Base-by-base conservation (phyloP, 768 basidiomycete genomes). In the Punctularia strigosozonata region DNA sequence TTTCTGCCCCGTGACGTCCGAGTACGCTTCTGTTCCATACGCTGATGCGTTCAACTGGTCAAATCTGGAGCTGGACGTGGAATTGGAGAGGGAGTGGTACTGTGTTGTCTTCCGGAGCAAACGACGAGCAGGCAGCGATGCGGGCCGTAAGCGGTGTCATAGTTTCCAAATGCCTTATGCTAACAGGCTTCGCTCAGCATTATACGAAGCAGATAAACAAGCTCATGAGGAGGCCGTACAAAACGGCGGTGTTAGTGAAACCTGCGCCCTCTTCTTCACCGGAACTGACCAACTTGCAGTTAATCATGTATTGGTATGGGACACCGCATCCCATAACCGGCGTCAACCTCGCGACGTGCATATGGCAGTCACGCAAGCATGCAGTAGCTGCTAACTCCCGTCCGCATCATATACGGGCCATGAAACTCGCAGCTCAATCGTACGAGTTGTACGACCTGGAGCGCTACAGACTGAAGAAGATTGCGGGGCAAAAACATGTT, bases 301-400 rank as follows among this genome's bases (percentile, higher is more conserved):
- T 97, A 23, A 72, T 95, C 37, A 65, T 92, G 54, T 97, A 97
- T 57, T 97, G 94, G 92, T 92, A 90, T 49, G 91, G 91, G 7
- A 69, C 80, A 22, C 91, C 91, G 1, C 63, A 86, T 47, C 69
- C 69, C 36, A 55, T 65, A 25, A 83, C 84, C 0, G 79, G 89
- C 2, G 65, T 84, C 60, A 97, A 97, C 57, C 74, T 95, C 39
- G 90, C 92, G 6, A 95, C 91, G 14, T 97, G 92, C 62, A 81
- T 98, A 30, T 98, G 94, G 92, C 80, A 84, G 60, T 87, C 83
- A 30, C 77, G 91, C 5, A 71, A 71, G 47, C 82, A 90, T 44
- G 94, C 92, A 4, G 61, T 78, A 20, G 77, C 76, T 3, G 91
- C 91, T 1, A 88, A 77, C 47, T 73, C 76, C 0, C 71, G 79